Evolutionary conservation across 495 filamentous ascomycete species (phyloP), one percentile per base, ranked within the genome.

Genomic region (Entonaema liquescens): DNA sequence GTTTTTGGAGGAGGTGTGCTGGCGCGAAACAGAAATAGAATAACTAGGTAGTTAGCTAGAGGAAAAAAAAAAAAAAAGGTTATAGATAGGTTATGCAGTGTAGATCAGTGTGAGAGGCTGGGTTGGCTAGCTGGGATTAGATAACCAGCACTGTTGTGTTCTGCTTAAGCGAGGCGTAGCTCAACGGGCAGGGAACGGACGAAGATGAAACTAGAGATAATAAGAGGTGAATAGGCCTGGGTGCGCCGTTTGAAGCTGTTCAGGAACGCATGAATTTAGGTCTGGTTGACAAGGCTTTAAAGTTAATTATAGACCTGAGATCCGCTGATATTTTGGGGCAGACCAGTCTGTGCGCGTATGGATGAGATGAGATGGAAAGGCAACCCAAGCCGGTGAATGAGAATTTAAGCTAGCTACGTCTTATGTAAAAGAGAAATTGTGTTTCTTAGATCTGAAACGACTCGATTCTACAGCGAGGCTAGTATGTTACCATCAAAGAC

Each of bases 291-390:
- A 29, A 33, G 25, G 23, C 50, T 56, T 17, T 33, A 38, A 38
- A 49, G 61, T 71, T 67, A 67, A 63, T 59, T 72, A 67, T 72
- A 72, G 63, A 71, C 31, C 25, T 64, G 28, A 63, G 38, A 44
- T 63, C 52, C 55, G 57, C 29, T 58, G 42, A 23, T 47, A 47
- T 47, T 33, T 9, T 23, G 49, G 49, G 49, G 5, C 13, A 1
- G 15, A 2, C 6, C 49, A 15, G 25, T 53, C 49, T 29, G 49
- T 53, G 49, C 49, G 15, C 26, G 5, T 54, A 54, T 42, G 8
- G 2, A 42, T 23, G n/a, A n/a, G n/a, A n/a, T n/a, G n/a, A n/a
- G 4, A 21, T n/a, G 5, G 26, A 33, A 60, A 17, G 23, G 42
- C 31, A 52, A 42, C 15, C 26, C 25, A 47, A 53, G 26, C 29